Conservation (phyloP, 2,329 filamentous ascomycete genomes). For the Ophiostoma novo-ulmi region DNA sequence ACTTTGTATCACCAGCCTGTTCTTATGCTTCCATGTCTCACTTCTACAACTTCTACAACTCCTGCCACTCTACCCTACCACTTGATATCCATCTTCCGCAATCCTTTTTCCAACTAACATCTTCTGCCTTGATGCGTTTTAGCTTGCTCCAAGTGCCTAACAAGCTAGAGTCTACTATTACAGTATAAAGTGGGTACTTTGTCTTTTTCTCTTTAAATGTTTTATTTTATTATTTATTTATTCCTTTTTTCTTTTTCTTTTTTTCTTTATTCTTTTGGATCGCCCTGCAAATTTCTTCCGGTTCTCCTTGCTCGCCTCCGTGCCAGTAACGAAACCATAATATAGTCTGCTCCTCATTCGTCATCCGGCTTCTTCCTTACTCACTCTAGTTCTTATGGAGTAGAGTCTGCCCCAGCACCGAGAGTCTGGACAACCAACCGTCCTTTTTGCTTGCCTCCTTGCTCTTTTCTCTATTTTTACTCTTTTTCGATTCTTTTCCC, state of each 20-base stretch:
- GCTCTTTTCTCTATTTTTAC: not conserved
- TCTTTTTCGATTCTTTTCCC: not conserved
- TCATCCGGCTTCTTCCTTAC: constrained; percentile 24
- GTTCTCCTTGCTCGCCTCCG: constrained; percentile 17
- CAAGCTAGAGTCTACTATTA: not conserved
- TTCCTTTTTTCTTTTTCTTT: constrained; percentile 12
- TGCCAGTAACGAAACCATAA: constrained; percentile 15
- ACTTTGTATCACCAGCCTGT: not conserved
- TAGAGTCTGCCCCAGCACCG: constrained; percentile 4
- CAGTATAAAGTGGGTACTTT: not conserved
- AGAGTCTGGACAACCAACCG: constrained; percentile 9
- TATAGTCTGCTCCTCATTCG: constrained; percentile 22
- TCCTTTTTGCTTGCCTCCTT: constrained; percentile 10
- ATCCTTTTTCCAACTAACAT: constrained; percentile 14
- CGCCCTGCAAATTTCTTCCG: constrained; percentile 11
- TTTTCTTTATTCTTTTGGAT: constrained; percentile 6
- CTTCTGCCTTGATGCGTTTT: constrained; percentile 6
- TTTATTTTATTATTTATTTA: constrained; percentile 1
- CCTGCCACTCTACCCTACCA: not conserved
- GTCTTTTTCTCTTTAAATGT: not conserved
- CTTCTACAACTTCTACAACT: not conserved
- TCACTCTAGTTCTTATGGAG: not conserved
- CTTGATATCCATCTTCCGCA: not conserved
- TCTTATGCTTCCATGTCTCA: not conserved
- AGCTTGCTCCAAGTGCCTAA: constrained; percentile 3